A percentile compares a stretch with the other conserved stretches of the same genome.
These are phyloP conservation scores for Arthrinium phaeospermum DNA, from an alignment of 2,329 filamentous ascomycete species.

Conservation along the genomic window DNA sequence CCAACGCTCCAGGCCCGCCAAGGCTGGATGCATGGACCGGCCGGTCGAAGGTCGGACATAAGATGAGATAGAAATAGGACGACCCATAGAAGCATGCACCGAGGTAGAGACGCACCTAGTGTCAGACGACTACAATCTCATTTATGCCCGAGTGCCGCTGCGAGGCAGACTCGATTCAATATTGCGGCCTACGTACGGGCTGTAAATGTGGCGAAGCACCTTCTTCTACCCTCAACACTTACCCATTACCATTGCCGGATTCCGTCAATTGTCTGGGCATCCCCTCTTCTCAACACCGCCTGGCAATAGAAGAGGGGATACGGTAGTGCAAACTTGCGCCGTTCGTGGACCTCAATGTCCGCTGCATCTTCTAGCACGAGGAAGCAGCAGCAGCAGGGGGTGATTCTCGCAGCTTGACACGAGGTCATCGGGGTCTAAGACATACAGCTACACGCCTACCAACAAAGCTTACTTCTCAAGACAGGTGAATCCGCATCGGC, in stretches of 20 bases:
- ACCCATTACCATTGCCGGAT: too few species aligned
- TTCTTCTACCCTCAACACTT: not conserved
- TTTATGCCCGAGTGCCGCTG: not conserved
- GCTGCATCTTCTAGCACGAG: not conserved
- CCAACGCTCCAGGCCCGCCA: not conserved
- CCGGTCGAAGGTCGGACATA: not conserved
- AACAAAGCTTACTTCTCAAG: not conserved
- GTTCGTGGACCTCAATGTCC: not conserved
- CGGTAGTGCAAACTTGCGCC: not conserved
- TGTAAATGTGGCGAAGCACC: not conserved
- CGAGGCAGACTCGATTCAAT: not conserved
- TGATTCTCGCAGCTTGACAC: not conserved
- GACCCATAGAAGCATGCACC: conserved; percentile 10
- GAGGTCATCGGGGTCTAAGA: not conserved
- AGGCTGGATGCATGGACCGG: not conserved
- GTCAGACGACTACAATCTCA: not conserved
- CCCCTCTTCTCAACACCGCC: not conserved
- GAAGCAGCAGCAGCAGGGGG: not conserved
- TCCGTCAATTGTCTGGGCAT: not conserved
- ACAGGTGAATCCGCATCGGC: not conserved
- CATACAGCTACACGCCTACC: not conserved
- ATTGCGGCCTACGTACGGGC: not conserved
- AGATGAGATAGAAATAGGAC: not conserved
- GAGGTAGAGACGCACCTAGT: not conserved
- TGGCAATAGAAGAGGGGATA: not conserved